Conservation (phyloP, 164 flowering plant genomes). For the Nymphaea thermarum region DNA sequence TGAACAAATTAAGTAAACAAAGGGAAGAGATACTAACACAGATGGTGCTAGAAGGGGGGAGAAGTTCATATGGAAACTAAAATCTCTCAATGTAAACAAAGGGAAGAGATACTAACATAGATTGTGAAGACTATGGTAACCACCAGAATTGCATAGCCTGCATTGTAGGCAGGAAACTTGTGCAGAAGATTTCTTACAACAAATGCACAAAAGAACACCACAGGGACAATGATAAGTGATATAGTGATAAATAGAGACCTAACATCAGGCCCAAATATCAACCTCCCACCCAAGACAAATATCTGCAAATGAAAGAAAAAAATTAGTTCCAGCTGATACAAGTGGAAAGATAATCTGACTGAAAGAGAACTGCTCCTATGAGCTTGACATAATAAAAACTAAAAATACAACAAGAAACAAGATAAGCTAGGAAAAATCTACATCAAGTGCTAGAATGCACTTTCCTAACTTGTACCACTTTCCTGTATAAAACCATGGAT, state of each 20-base stretch:
- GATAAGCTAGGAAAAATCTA: neutral
- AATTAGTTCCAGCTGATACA: neutral
- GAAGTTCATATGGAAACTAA: no score
- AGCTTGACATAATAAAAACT: no score
- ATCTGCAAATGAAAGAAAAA: constrained; percentile 35
- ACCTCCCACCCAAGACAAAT: constrained; percentile 69
- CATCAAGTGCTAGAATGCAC: no score
- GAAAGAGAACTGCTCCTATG: no score
- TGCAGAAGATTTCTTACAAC: constrained; percentile 89
- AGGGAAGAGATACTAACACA: constrained; percentile 41
- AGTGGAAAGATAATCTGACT: neutral
- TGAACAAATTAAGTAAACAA: neutral
- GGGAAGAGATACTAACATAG: constrained; percentile 42
- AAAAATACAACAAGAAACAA: neutral
- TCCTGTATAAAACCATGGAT: no score
- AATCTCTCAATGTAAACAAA: no score
- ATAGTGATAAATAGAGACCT: constrained; percentile 60
- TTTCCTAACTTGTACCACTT: no score
- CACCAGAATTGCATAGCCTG: constrained; percentile 85
- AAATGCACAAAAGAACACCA: constrained; percentile 56
- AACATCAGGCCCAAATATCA: constrained; percentile 96
- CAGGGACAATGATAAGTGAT: constrained; percentile 61
- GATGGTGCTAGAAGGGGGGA: constrained; percentile 19
- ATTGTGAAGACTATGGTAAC: constrained; percentile 59
- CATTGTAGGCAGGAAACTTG: constrained; percentile 54